These are phyloP conservation scores for Opeltia flavorubescens DNA, from an alignment of 495 filamentous ascomycete genomes.

Conservation along the genomic window DNA sequence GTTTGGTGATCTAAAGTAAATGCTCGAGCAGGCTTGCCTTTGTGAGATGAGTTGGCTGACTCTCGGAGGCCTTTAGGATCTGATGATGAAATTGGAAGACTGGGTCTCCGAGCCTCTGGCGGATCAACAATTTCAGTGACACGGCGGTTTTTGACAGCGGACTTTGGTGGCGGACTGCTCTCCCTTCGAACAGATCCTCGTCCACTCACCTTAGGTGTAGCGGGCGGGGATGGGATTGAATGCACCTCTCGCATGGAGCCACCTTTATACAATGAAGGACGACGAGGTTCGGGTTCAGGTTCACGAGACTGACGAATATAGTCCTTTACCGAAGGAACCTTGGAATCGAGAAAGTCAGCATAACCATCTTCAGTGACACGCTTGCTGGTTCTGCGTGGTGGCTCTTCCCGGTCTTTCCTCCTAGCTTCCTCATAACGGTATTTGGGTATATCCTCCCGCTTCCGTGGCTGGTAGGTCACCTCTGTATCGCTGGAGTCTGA, in stretches of 20 bases:
- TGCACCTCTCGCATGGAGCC: slow-evolving; percentile 7
- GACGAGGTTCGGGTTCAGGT: slow-evolving; percentile 4
- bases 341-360: slow-evolving; percentile 22
- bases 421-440: slow-evolving; percentile 9
- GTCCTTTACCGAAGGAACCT: slow-evolving; percentile 17
- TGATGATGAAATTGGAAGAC: slow-evolving; percentile 6
- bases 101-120: slow-evolving; percentile 6
- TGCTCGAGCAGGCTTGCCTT: slow-evolving; percentile 8
- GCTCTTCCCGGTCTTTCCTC: slow-evolving; percentile 8
- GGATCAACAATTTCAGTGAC: slow-evolving; percentile 12
- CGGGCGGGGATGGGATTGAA: slow-evolving; percentile 3
- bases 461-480: slow-evolving; percentile 1
- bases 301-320: slow-evolving; percentile 23
- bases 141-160: slow-evolving; percentile 9
- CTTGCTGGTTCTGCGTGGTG: slow-evolving; percentile 8
- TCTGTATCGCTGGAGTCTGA: slow-evolving; percentile 18
- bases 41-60: slow-evolving; percentile 3
- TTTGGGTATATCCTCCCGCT: slow-evolving; percentile 8
- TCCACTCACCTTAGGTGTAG: slow-evolving; percentile 1
- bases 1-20: slow-evolving; percentile 7
- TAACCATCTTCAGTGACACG: slow-evolving; percentile 8
- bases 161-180: slow-evolving; percentile 10
- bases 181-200: slow-evolving; percentile 1
- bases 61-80: slow-evolving; percentile 8
- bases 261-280: slow-evolving; percentile 6